Evolutionary conservation across 2,329 filamentous ascomycete species (phyloP), one percentile per base, ranked within the genome.

Genomic region (Cephalotrichum gorgonifer): DNA sequence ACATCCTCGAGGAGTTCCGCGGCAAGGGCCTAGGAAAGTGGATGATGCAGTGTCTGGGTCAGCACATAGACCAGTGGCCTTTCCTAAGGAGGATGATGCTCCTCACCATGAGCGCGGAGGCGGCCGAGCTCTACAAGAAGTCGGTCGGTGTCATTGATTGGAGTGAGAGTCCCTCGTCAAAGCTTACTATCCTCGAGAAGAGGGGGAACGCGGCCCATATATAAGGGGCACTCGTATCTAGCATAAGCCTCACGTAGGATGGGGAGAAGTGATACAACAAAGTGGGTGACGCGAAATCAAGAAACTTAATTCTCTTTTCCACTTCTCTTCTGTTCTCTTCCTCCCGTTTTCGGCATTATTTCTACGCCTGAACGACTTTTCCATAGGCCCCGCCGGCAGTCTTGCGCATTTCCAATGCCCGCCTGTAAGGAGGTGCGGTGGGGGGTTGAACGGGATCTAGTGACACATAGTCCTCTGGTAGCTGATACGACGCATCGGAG

Each of bases 371-470:
- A 14, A 54, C 48, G 1, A 83, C 86, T 66, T 86, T 89, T 4
- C 85, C 83, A 61, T 88, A 87, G 4, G 84, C 85, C 4, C 88
- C 88, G 15, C 87, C 87, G 52, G 80, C 78, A 51, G 80, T 72
- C 64, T 85, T 86, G 57, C 86, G 78, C 71, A 49, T 48, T 64
- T 97, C 91, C 52, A 98, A 70, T 12, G 93, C 93, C 50, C 85
- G 80, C 64, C 90, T 94, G 62, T 98, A 98, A 0, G 93, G 93
- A 12, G 93, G 93, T 9, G 93, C 93, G 31, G 93, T 98, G 0
- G 93, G 93, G 26, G 91, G 91, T 63, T 97, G 93, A 28, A 98
- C 79, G 0, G 93, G 93, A 62, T 96, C 89, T 44, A 97, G 75
- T 56, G 85, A 90, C 47, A 94, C 78, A 60, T 94, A 80, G 55